These are phyloP conservation scores for Mycena epipterygia DNA, from an alignment of 768 basidiomycete species.

Conservation along the genomic window DNA sequence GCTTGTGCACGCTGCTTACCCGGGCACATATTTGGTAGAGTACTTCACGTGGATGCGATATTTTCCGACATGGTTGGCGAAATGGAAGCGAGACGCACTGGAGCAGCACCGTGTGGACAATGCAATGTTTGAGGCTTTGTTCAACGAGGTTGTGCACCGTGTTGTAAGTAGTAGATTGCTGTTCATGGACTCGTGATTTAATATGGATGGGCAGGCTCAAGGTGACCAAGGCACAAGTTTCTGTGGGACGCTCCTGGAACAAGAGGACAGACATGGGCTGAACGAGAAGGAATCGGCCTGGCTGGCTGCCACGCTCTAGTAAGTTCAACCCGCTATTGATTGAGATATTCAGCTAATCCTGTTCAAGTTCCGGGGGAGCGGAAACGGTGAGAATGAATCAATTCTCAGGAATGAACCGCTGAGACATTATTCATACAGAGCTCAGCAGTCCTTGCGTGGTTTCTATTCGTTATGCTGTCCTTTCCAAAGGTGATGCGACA, in stretches of 20 bases:
- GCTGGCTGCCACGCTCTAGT: conserved; percentile 34
- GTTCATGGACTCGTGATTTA: background rate
- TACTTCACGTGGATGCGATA: conserved; percentile 49
- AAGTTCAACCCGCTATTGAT: background rate
- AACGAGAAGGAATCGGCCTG: conserved; percentile 32
- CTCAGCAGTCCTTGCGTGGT: conserved; percentile 7
- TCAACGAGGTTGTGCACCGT: background rate
- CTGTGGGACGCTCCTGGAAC: conserved; percentile 21
- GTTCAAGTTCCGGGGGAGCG: conserved; percentile 29
- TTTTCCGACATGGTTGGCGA: conserved; percentile 43
- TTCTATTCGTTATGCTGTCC: background rate
- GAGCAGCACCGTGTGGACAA: conserved; percentile 35
- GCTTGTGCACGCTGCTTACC: conserved; percentile 45
- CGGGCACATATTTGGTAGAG: conserved; percentile 52
- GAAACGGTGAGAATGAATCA: conserved; percentile 37
- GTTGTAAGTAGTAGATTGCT: background rate
- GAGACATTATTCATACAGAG: background rate
- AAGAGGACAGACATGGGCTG: conserved; percentile 24
- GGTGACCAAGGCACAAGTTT: conserved; percentile 28
- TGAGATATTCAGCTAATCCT: background rate
- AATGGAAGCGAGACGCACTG: conserved; percentile 4
- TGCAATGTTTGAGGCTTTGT: conserved; percentile 36
- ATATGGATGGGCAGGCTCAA: conserved; percentile 3
- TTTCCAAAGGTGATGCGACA: background rate
- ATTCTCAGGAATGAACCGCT: background rate